phyloP scores from a whole-genome alignment of 495 filamentous ascomycete genomes.

The Neurospora terricola region DNA sequence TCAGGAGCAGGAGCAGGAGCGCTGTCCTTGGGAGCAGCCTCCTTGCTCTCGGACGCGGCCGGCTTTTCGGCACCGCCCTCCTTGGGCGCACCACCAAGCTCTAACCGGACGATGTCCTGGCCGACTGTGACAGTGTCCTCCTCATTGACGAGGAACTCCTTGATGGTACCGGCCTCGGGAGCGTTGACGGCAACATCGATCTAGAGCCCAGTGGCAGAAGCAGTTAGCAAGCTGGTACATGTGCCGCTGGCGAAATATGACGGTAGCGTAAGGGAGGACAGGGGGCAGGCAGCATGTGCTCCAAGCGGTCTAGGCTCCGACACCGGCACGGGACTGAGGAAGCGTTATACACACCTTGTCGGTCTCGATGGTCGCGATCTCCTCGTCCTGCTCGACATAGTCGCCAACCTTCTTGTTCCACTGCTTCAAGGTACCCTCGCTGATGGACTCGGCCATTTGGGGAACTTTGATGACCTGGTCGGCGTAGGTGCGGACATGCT shows the following conservation, averaged over 20 bases:
- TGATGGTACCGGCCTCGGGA: conserved; percentile 81
- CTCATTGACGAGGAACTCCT: conserved; percentile 84
- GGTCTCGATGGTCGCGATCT: conserved; percentile 99
- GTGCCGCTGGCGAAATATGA: neutral
- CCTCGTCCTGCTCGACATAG: conserved; percentile 90
- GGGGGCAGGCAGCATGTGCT: neutral
- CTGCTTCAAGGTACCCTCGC: conserved; percentile 92
- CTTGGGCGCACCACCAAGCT: conserved; percentile 57
- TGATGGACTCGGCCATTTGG: conserved; percentile 97
- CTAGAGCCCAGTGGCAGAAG: conserved; percentile 32
- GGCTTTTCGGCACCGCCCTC: conserved; percentile 38
- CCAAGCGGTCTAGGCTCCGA: neutral
- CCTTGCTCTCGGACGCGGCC: conserved; percentile 48
- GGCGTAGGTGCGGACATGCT: conserved; percentile 49
- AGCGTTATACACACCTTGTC: conserved; percentile 65
- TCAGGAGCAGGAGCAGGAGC: conserved; percentile 46
- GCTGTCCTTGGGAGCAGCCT: conserved; percentile 46
- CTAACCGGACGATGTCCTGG: conserved; percentile 78
- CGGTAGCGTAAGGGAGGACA: neutral
- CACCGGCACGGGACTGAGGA: neutral
- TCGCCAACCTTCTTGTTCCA: conserved; percentile 94
- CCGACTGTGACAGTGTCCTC: conserved; percentile 95
- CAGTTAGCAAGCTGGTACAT: conserved; percentile 1
- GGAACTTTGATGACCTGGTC: conserved; percentile 87
- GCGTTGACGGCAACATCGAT: conserved; percentile 96